Conservation (phyloP, 148 eudicot species). For the Rhododendron ovatum region DNA sequence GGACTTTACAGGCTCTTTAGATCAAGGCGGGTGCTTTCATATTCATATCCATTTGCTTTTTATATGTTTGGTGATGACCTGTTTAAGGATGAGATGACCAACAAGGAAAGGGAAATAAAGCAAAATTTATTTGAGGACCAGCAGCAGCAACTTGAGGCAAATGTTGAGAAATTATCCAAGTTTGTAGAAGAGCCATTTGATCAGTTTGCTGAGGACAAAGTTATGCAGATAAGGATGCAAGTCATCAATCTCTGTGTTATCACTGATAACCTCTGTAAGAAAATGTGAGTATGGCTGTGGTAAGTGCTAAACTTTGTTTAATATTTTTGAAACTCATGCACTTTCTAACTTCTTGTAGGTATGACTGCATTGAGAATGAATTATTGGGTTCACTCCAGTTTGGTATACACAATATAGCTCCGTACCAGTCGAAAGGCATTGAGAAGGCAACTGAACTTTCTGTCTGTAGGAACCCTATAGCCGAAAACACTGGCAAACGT, state of each 20-base stretch:
- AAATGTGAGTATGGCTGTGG: conserved; percentile 46
- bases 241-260: conserved; percentile 41
- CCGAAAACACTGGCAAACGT: conserved; percentile 5
- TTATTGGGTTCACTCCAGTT: conserved; percentile 48
- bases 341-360: conserved; percentile 35
- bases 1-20: conserved; percentile 62
- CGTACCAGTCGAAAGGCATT: conserved; percentile 54
- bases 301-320: not conserved
- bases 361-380: conserved; percentile 65
- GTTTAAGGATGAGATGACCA: conserved; percentile 57
- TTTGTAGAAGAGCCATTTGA: conserved; percentile 57
- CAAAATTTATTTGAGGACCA: conserved; percentile 69
- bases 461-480: conserved; percentile 19
- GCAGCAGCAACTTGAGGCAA: conserved; percentile 75
- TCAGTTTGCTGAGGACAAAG: conserved; percentile 29
- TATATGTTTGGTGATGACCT: conserved; percentile 74
- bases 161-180: conserved; percentile 69
- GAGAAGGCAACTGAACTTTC: conserved; percentile 52
- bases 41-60: conserved; percentile 73
- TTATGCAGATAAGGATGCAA: conserved; percentile 41
- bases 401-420: conserved; percentile 47
- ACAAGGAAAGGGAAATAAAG: conserved; percentile 43
- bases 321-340: not conserved
- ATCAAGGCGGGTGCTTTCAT: conserved; percentile 66
- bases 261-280: conserved; percentile 53